Percentiles rank a stretch among this genome's conserved stretches.
phyloP scores from a whole-genome alignment of 495 filamentous ascomycete species.

The Annulohypoxylon nitens region DNA sequence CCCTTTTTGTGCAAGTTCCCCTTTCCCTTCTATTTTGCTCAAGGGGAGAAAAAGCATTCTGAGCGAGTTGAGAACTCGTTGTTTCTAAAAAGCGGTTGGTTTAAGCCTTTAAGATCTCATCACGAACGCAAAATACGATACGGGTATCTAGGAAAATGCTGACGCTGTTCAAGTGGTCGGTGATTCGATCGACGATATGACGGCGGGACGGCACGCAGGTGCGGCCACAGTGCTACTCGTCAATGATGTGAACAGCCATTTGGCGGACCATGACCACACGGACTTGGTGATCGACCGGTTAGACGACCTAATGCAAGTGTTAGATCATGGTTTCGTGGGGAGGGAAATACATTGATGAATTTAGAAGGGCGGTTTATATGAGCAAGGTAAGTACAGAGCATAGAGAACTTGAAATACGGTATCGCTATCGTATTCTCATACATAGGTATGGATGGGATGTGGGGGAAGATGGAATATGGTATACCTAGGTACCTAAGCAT shows the following conservation, averaged over 20 bases:
- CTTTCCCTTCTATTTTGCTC: neutral
- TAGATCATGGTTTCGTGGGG: constrained; percentile 76
- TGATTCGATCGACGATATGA: constrained; percentile 95
- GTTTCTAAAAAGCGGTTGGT: neutral
- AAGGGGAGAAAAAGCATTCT: no score
- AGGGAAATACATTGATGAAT: constrained; percentile 15
- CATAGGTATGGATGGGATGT: constrained; percentile 4
- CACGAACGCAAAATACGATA: neutral
- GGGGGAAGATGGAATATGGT: neutral
- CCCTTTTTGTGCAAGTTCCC: neutral
- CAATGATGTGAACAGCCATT: constrained; percentile 80
- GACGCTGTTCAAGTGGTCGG: constrained; percentile 68
- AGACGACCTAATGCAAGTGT: constrained; percentile 77
- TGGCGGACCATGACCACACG: constrained; percentile 82
- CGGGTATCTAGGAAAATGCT: neutral
- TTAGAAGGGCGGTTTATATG: neutral
- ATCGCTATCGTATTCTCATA: neutral
- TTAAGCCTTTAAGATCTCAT: neutral
- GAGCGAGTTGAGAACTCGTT: no score
- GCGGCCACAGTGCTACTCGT: constrained; percentile 89
- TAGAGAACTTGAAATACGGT: neutral
- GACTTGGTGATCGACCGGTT: constrained; percentile 75
- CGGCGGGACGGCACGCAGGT: constrained; percentile 84
- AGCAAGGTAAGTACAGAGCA: neutral
- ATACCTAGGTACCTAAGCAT: neutral